Conservation (phyloP, 192 early-diverging fungal genomes). For the Coemansia sp. region DNA sequence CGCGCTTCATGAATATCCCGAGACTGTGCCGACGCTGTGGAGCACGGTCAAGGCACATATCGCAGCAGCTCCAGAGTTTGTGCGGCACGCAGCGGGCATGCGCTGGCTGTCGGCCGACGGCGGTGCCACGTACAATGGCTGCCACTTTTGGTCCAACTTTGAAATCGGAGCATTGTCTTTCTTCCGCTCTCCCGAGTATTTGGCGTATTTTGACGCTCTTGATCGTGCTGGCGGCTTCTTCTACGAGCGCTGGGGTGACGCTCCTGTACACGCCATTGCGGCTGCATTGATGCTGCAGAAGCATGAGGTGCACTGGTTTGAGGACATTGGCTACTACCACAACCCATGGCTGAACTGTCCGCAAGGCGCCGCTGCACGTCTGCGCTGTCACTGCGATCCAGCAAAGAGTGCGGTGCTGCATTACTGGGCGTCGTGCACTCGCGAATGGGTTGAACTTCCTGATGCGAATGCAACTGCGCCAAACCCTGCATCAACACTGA, state of each 20-base stretch:
- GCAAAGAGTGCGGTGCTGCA: slow-evolving; percentile 44
- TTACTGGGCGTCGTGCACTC: slow-evolving; percentile 50
- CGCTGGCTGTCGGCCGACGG: slow-evolving; percentile 55
- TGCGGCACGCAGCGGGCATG: slow-evolving; percentile 46
- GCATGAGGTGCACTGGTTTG: slow-evolving; percentile 65
- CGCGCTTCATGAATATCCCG: slow-evolving; percentile 64
- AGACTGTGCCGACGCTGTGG: slow-evolving; percentile 76
- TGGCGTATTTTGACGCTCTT: slow-evolving; percentile 66
- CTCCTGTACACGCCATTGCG: slow-evolving; percentile 67
- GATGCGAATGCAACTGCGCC: not conserved
- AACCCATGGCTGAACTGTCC: slow-evolving; percentile 56
- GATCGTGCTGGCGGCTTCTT: slow-evolving; percentile 80
- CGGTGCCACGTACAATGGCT: slow-evolving; percentile 64
- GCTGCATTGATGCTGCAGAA: slow-evolving; percentile 56
- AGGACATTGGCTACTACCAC: slow-evolving; percentile 69
- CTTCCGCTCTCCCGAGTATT: slow-evolving; percentile 66
- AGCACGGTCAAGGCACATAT: slow-evolving; percentile 57
- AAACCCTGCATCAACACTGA: not conserved
- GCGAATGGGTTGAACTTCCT: slow-evolving; percentile 35
- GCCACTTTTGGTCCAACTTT: slow-evolving; percentile 91
- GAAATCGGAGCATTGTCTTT: slow-evolving; percentile 74
- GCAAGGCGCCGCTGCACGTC: slow-evolving; percentile 20
- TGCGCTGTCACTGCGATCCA: slow-evolving; percentile 52
- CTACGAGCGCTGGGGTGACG: slow-evolving; percentile 78
- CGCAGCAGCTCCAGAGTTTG: slow-evolving; percentile 46